Conservation (phyloP, 768 basidiomycete species). For the Boletus tylopilopsis region DNA sequence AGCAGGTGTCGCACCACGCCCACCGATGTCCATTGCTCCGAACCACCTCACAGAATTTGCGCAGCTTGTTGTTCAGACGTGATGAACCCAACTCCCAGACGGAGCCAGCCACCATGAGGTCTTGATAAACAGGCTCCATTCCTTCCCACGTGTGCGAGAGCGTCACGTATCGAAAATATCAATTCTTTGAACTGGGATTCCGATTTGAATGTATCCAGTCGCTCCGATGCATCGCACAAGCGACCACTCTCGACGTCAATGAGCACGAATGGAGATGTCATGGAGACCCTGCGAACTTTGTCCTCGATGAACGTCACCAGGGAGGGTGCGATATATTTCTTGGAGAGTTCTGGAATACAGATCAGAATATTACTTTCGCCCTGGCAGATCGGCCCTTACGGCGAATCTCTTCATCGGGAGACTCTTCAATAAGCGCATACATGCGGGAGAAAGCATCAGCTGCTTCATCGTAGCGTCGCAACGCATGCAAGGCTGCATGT, state of each 20-base stretch:
- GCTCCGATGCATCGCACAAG: not conserved
- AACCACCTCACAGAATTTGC: not conserved
- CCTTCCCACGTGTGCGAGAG: not conserved
- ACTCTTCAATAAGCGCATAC: not conserved
- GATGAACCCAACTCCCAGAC: not conserved
- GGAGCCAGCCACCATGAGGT: not conserved
- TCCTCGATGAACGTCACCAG: not conserved
- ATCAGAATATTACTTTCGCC: not conserved
- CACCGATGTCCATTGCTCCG: not conserved
- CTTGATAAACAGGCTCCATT: not conserved
- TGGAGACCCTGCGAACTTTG: not conserved
- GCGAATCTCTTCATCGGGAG: not conserved
- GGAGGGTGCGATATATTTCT: not conserved
- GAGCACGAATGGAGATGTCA: not conserved
- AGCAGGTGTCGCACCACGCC: not conserved
- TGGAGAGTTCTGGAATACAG: not conserved
- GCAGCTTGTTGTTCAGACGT: not conserved
- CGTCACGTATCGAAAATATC: not conserved
- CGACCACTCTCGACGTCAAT: not conserved
- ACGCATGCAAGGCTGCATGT: not conserved
- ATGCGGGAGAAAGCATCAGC: not conserved
- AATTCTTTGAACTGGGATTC: not conserved
- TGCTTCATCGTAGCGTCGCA: conserved; percentile 1
- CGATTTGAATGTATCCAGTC: not conserved
- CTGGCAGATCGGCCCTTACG: not conserved